A percentile compares a stretch with the other conserved stretches of the same genome.
Evolutionary conservation across 805 yeast species (phyloP).

Genomic region (Dipodascopsis uninucleata): DNA sequence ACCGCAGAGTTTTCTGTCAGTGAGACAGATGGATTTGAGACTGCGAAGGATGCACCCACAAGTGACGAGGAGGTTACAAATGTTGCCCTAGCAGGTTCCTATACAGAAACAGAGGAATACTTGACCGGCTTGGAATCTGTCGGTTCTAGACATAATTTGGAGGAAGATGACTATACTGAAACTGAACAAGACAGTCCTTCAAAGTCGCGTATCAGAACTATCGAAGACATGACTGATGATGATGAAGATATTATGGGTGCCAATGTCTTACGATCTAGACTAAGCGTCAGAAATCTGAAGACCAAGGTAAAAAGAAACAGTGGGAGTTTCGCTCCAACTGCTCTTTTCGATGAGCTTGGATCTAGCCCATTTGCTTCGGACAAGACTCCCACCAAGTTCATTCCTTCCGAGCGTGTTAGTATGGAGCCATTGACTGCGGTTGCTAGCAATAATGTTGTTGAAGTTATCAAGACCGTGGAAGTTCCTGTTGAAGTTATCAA

Average conservation of each 20-base stretch:
- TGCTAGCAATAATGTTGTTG: not conserved
- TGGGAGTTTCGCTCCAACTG: slow-evolving; percentile 23
- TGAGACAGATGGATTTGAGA: slow-evolving; percentile 30
- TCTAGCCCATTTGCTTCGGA: slow-evolving; percentile 12
- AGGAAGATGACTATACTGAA: slow-evolving; percentile 34
- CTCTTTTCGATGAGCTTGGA: slow-evolving; percentile 21
- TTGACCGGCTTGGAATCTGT: slow-evolving; percentile 33
- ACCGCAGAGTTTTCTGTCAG: slow-evolving; percentile 30
- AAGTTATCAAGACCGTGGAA: slow-evolving; percentile 12
- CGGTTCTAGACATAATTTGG: slow-evolving; percentile 20
- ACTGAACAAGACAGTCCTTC: slow-evolving; percentile 29
- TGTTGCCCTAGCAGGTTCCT: not conserved
- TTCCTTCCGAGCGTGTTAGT: too few species aligned
- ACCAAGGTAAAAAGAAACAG: slow-evolving; percentile 18
- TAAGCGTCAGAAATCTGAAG: not conserved
- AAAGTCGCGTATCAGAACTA: not conserved
- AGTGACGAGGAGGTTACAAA: slow-evolving; percentile 30
- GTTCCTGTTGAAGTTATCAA: slow-evolving; percentile 4
- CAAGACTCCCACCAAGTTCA: slow-evolving; percentile 11
- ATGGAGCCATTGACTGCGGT: too few species aligned
- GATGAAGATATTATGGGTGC: slow-evolving; percentile 22
- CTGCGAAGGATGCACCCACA: slow-evolving; percentile 29
- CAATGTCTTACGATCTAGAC: slow-evolving; percentile 5
- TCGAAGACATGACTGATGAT: slow-evolving; percentile 14
- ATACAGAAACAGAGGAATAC: slow-evolving; percentile 26